A percentile compares a stretch with the other conserved stretches of the same genome.
phyloP scores from a whole-genome alignment of 331 rosid species.

The Cydonia oblonga region DNA sequence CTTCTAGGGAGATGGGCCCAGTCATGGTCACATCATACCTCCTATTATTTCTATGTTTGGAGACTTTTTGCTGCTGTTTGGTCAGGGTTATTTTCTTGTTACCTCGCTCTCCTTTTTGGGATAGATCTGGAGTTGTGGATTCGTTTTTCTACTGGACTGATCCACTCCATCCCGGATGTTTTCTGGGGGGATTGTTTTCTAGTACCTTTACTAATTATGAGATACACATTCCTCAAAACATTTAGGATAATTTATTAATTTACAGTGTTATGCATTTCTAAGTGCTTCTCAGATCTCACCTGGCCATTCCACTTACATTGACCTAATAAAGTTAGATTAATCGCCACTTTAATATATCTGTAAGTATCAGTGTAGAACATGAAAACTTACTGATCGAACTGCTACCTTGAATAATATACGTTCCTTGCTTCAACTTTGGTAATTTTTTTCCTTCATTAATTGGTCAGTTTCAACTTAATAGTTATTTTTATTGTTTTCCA shows the following conservation, averaged over 20 bases:
- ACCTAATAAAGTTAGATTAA: background rate
- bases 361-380: background rate
- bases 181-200: background rate
- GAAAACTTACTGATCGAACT: background rate
- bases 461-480: background rate
- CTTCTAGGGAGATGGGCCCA: background rate
- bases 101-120: background rate
- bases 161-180: background rate
- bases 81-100: background rate
- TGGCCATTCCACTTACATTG: background rate
- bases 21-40: background rate
- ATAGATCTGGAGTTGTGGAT: background rate
- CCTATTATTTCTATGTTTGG: background rate
- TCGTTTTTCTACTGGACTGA: background rate
- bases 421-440: background rate
- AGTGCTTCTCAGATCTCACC: no score
- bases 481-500: slow-evolving; percentile 17
- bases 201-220: background rate
- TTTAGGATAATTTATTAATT: no score
- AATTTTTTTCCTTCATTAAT: background rate
- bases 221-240: no score
- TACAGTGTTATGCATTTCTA: no score
- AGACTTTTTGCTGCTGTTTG: background rate
- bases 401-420: background rate
- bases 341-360: background rate